Base-by-base conservation (phyloP, 2,329 filamentous ascomycete species). In the Aspergillus pseudoviridinutans region DNA sequence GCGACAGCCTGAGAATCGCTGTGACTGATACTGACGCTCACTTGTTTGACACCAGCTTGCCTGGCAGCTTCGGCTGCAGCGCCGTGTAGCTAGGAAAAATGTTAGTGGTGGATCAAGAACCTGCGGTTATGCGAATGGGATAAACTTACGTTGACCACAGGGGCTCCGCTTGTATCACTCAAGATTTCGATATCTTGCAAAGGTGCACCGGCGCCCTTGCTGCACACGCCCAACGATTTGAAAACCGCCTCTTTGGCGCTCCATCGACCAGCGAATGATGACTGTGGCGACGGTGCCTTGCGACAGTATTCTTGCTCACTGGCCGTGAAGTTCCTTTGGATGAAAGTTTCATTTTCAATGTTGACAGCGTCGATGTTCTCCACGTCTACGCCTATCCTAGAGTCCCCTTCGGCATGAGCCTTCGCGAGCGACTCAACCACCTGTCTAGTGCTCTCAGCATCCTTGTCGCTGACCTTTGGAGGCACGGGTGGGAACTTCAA, bases 231-330 rank as follows among this genome's bases (percentile, higher is more conserved):
- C 14, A 99, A 82, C 41, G 91, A 92, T 85, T 99, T 99, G 84
- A 99, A 99, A 0, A 99, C 92, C 28, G 94, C 94, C 55, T 99
- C 94, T 81, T 99, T 99, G 38, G 94, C 94, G 68, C 89, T 93
- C 94, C 94, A 99, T 66, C 92, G 87, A 51, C 94, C 94, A 4
- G 93, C 91, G 76, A 97, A 99, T 53, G 91, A 95, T 64, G 92
- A 90, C 71, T 91, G 91, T 1, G 92, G 90, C 71, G 84, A 88
- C 5, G 91, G 79, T 17, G 91, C 88, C 70, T 88, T 86, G 62
- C 83, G 82, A 81, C 95, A 99, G 80, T 99, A 97, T 29, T 84
- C 82, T 67, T 92, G 89, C 78, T 99, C 94, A 51, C 82, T 79
- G 17, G 81, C 76, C 0, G 94, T 97, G 76, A 99, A 99, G 79